A percentile compares a stretch with the other conserved stretches of the same genome.
Conservation (phyloP, 345 rosid genomes). For the Sapria himalayana region DNA sequence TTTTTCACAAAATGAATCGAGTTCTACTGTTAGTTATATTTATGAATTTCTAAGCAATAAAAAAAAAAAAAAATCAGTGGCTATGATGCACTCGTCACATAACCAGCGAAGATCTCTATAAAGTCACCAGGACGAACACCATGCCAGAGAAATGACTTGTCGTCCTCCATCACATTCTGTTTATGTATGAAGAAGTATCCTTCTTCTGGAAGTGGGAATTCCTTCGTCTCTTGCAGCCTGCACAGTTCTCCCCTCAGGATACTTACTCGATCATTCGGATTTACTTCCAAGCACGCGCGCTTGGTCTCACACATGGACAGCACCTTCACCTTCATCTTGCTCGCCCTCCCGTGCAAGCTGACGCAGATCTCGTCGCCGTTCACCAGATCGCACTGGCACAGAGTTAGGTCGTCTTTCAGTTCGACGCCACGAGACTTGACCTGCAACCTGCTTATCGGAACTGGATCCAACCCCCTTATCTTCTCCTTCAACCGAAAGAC, state of each 20-base stretch:
- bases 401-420: conserved; percentile 14
- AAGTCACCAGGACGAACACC: conserved; percentile 37
- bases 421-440: conserved; percentile 15
- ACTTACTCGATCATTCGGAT: conserved; percentile 36
- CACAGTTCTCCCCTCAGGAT: conserved; percentile 47
- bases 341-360: conserved; percentile 4
- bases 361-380: conserved; percentile 19
- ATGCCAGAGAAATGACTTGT: conserved; percentile 63
- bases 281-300: conserved; percentile 50
- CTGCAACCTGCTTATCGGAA: conserved; percentile 12
- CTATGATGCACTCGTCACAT: too few species aligned
- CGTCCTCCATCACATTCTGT: conserved; percentile 70
- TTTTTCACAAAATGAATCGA: too few species aligned
- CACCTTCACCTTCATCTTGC: conserved; percentile 47
- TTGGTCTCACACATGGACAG: conserved; percentile 30
- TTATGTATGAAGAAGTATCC: conserved; percentile 56
- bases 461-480: conserved; percentile 18
- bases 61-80: too few species aligned
- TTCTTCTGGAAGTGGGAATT: conserved; percentile 41
- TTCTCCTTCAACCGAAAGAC: conserved; percentile 20
- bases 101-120: conserved; percentile 42
- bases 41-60: too few species aligned
- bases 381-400: conserved; percentile 13
- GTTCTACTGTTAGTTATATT: too few species aligned
- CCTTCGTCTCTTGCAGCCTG: conserved; percentile 31